These are phyloP conservation scores for Amanita muscaria DNA, from an alignment of 768 basidiomycete genomes.

Conservation along the genomic window DNA sequence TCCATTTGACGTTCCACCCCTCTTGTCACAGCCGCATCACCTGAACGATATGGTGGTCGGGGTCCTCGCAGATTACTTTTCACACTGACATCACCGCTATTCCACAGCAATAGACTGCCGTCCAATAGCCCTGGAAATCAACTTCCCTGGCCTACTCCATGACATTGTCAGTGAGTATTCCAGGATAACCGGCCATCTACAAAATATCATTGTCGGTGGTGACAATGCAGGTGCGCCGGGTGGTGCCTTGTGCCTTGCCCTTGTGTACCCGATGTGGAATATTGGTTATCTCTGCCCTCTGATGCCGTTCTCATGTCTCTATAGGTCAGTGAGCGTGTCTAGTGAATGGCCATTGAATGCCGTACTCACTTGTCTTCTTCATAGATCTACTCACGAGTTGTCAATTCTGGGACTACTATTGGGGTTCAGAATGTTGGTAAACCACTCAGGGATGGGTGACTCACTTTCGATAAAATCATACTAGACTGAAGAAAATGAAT, in stretches of 20 bases:
- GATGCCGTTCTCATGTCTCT: constrained; percentile 5
- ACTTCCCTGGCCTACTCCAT: too few species aligned
- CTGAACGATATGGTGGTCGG: constrained; percentile 6
- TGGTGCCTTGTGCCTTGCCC: too few species aligned
- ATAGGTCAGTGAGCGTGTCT: neutral
- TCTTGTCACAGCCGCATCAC: constrained; percentile 25
- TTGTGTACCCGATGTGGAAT: too few species aligned
- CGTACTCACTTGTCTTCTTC: neutral
- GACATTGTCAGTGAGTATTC: too few species aligned
- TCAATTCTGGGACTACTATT: neutral
- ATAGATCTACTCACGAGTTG: constrained; percentile 3
- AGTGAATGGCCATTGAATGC: neutral
- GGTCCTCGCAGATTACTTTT: constrained; percentile 3
- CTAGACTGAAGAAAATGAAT: constrained; percentile 1
- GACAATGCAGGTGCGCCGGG: too few species aligned
- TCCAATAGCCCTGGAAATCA: too few species aligned
- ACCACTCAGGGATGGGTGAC: neutral
- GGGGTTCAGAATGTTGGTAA: constrained; percentile 35
- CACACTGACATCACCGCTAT: too few species aligned
- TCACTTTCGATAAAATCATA: constrained; percentile 4
- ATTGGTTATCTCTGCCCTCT: too few species aligned
- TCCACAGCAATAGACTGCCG: too few species aligned
- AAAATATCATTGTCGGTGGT: too few species aligned
- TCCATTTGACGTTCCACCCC: constrained; percentile 29
- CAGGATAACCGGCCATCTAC: too few species aligned